Conservation (phyloP, 2,329 filamentous ascomycete genomes). For the Fusarium siculi region DNA sequence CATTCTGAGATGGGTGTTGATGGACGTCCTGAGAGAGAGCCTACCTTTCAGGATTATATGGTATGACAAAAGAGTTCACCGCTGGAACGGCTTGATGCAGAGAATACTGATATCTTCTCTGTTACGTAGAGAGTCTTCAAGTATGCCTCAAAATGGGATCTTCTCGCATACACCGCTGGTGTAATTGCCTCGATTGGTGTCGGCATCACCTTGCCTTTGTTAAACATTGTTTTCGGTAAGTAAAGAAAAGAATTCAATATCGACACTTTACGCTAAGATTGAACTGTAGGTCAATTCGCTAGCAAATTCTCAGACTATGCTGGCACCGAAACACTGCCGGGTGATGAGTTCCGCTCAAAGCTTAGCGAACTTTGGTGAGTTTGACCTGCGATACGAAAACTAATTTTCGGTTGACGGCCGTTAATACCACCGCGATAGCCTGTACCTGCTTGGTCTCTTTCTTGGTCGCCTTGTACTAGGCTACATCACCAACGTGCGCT, state of each 20-base stretch:
- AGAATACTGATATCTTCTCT: not conserved
- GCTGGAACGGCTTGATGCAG: no score
- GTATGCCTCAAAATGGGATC: slow-evolving; percentile 3
- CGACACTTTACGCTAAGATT: accelerated
- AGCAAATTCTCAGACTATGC: slow-evolving; percentile 9
- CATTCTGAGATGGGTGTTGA: not conserved
- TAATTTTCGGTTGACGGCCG: not conserved
- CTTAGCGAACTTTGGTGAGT: not conserved
- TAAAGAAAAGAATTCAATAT: accelerated
- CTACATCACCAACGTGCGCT: not conserved
- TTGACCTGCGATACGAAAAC: not conserved
- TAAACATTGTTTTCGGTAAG: slow-evolving; percentile 50
- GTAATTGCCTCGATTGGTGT: not conserved
- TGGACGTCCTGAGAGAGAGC: not conserved
- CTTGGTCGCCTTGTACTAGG: not conserved
- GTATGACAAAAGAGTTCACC: not conserved
- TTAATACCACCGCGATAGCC: accelerated
- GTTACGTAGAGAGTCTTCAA: not conserved
- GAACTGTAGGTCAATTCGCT: not conserved
- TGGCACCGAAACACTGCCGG: not conserved
- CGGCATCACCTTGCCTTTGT: slow-evolving; percentile 44
- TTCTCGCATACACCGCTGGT: not conserved
- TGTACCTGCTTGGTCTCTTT: not conserved
- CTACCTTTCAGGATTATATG: slow-evolving; percentile 1
- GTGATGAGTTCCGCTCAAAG: not conserved